phyloP scores from a whole-genome alignment of 345 rosid species.

The Syzygium grande region DNA sequence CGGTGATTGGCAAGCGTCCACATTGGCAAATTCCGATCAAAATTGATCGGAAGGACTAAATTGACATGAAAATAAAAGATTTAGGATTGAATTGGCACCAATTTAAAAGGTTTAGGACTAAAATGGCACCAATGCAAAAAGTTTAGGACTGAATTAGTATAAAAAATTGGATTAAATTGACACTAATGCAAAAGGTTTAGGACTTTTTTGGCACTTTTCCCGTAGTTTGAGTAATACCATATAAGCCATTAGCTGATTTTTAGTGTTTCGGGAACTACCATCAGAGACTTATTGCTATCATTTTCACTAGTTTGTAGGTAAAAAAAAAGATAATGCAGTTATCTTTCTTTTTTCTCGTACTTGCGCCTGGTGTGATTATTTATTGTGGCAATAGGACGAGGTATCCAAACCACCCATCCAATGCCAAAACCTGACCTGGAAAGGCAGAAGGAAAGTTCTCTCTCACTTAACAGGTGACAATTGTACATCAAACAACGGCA shows the following conservation, averaged over 20 bases:
- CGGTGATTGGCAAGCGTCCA: no score
- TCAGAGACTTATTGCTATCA: neutral
- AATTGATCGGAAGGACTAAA: no score
- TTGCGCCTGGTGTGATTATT: neutral
- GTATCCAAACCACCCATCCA: neutral
- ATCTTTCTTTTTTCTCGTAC: neutral
- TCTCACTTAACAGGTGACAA: neutral
- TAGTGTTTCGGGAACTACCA: neutral
- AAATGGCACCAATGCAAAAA: no score
- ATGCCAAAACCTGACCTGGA: neutral
- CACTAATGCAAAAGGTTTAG: no score
- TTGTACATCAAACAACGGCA: neutral
- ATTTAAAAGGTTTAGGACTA: no score
- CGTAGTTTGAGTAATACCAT: neutral
- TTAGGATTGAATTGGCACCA: no score
- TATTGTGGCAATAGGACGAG: neutral
- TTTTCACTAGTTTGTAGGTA: neutral
- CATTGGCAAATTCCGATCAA: no score
- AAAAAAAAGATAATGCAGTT: neutral
- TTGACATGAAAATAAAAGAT: no score
- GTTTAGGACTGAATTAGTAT: no score
- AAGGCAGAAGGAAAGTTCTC: neutral
- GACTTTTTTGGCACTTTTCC: no score
- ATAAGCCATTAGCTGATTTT: neutral
- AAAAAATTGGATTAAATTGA: no score